Evolutionary conservation across 2,329 filamentous ascomycete species (phyloP), one percentile per base, ranked within the genome.

Genomic region (Microsporum ferrugineum): DNA sequence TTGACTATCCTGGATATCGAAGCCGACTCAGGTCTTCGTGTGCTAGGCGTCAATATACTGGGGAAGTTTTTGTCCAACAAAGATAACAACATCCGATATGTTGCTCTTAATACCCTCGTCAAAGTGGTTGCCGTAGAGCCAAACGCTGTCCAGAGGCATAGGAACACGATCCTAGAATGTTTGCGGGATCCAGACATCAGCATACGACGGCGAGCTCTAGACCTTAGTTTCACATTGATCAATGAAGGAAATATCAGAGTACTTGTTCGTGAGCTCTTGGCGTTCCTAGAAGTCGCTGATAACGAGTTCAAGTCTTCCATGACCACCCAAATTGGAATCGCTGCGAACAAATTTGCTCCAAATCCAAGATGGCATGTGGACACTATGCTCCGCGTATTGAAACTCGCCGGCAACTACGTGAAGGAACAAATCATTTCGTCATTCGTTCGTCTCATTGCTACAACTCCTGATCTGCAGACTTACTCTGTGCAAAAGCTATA

Each of bases 321-420:
- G 91, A 99, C 94, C 1, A 94, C 88, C 59, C 94, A 99, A 71
- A 99, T 99, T 72, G 94, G 94, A 29, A 90, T 99, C 68, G 94
- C 95, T 8, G 94, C 95, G 5, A 94, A 99, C 74, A 86, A 92
- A 66, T 99, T 90, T 75, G 89, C 94, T 1, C 95, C 94, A 0
- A 97, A 94, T 77, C 97, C 97, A 77, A 83, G 94, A 71, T 99
- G 94, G 94, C 94, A 99, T 72, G 88, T 97, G 67, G 94, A 99
- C 71, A 99, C 95, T 1, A 96, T 99, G 87, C 80, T 99, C 60
- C 84, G 95, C 27, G 91, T 99, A 29, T 76, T 99, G 67, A 96
- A 91, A 62, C 80, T 99, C 66, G 94, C 94, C 59, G 94, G 94
- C 55, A 96, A 95, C 75, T 96, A 94, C 70, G 91, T 99, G 67